These are phyloP conservation scores for Nemania serpens DNA, from an alignment of 2,329 filamentous ascomycete genomes.

Conservation along the genomic window DNA sequence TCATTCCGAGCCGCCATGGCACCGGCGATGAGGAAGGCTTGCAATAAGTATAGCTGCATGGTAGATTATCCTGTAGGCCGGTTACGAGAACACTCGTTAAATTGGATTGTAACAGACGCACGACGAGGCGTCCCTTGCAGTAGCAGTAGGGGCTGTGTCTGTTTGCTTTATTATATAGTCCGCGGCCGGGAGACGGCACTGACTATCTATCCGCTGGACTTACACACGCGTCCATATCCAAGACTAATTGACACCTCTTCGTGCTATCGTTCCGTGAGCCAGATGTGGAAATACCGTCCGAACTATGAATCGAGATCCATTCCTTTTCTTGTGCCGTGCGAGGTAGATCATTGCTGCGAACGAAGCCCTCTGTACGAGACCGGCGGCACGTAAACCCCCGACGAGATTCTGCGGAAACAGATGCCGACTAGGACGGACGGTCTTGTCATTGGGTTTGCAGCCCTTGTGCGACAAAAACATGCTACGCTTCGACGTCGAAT, in stretches of 20 bases:
- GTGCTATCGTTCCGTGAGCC: conserved; percentile 25
- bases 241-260: conserved; percentile 20
- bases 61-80: background rate
- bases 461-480: background rate
- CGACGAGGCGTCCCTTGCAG: too few relatives aligned
- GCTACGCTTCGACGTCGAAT: background rate
- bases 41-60: conserved; percentile 31
- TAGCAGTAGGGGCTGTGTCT: too few relatives aligned
- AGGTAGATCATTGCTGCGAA: background rate
- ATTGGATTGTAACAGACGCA: too few relatives aligned
- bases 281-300: conserved; percentile 30
- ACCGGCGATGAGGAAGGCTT: conserved; percentile 23
- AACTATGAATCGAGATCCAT: conserved; percentile 8
- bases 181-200: background rate
- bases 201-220: background rate
- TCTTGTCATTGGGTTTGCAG: background rate
- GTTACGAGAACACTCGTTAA: too few relatives aligned
- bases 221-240: background rate
- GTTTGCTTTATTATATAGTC: conserved; percentile 4
- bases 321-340: background rate
- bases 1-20: conserved; percentile 23
- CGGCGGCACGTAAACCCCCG: background rate
- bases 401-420: background rate
- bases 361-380: background rate
- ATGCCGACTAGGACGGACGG: background rate